Evolutionary conservation across 495 filamentous ascomycete genomes (phyloP).

Genomic region (Neurospora sp.): DNA sequence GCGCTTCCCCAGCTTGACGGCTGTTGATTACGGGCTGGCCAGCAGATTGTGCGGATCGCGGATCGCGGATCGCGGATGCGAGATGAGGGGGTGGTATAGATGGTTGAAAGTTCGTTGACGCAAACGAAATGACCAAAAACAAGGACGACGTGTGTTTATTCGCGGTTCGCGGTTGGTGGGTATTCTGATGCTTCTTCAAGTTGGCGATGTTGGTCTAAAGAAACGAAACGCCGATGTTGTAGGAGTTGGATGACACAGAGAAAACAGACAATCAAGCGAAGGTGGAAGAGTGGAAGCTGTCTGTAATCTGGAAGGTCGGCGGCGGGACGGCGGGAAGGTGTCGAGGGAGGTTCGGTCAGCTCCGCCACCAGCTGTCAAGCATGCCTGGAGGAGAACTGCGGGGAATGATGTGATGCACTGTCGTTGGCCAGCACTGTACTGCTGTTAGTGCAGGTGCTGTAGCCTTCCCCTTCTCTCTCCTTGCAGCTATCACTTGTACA

Average conservation of each 20-base stretch:
- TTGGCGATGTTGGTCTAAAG: background rate
- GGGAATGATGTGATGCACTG: constrained; percentile 9
- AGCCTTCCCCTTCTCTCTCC: background rate
- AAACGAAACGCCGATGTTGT: background rate
- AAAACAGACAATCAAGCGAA: background rate
- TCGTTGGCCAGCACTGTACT: background rate
- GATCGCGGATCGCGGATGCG: background rate
- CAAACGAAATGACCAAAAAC: background rate
- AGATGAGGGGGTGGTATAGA: background rate
- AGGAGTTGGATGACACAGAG: background rate
- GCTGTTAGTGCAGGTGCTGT: background rate
- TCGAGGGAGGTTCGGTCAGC: constrained; percentile 4
- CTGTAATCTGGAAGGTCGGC: background rate
- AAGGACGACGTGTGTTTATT: background rate
- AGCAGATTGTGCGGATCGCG: background rate
- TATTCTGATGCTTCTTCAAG: background rate
- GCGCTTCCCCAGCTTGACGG: constrained; percentile 63
- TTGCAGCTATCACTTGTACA: background rate
- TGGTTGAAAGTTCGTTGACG: background rate
- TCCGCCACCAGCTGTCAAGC: constrained; percentile 8
- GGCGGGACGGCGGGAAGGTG: background rate
- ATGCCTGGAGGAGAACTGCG: background rate
- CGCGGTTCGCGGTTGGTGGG: background rate
- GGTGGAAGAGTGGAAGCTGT: background rate
- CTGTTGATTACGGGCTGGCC: background rate